Conservation (phyloP, 345 rosid genomes). For the Eucalyptus polyanthemos region DNA sequence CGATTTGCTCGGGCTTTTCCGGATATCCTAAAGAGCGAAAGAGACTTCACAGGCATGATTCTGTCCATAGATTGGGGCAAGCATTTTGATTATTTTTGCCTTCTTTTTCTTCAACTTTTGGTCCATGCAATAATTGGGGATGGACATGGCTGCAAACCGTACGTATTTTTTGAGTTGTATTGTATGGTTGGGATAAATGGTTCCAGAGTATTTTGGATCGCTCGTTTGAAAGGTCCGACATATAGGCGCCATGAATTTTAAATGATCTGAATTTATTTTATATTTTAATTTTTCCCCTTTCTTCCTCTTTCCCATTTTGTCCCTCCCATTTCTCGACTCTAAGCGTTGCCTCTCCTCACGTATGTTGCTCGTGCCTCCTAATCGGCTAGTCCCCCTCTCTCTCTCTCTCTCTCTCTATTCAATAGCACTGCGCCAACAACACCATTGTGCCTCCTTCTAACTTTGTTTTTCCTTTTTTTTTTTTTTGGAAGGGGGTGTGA, state of each 20-base stretch:
- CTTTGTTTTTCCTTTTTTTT: no score
- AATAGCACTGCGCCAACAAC: accelerated
- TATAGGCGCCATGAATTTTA: not conserved
- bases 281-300: not conserved
- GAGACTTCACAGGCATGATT: not conserved
- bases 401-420: no score
- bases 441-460: no score
- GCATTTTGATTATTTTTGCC: not conserved
- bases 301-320: not conserved
- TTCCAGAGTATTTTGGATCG: not conserved
- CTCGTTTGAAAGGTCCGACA: not conserved
- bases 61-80: not conserved
- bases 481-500: no score
- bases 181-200: not conserved
- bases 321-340: not conserved
- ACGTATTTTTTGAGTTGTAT: not conserved
- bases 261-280: not conserved
- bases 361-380: not conserved
- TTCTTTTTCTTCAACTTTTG: not conserved
- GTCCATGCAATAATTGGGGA: not conserved
- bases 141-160: not conserved
- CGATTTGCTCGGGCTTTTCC: not conserved
- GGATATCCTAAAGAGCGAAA: not conserved
- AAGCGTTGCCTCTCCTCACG: not conserved
- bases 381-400: accelerated